These are phyloP conservation scores for Aureobasidium sp. DNA, from an alignment of 2,329 filamentous ascomycete species.

Conservation along the genomic window DNA sequence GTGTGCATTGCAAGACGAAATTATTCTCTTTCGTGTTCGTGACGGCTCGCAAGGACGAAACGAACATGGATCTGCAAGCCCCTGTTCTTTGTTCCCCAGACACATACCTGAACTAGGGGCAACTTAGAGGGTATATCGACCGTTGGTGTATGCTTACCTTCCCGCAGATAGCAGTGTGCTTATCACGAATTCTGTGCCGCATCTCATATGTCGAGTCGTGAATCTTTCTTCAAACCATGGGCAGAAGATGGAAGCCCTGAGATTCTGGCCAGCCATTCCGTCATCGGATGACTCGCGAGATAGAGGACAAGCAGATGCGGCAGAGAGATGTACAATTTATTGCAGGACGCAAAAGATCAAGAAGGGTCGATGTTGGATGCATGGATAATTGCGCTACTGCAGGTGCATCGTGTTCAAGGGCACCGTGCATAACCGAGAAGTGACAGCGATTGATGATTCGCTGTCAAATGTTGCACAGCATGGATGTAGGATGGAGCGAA, in stretches of 20 bases:
- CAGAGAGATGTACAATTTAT: background rate
- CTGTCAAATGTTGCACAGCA: background rate
- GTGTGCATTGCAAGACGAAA: no score
- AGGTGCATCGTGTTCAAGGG: constrained; percentile 1
- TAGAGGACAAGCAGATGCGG: background rate
- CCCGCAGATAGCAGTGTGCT: background rate
- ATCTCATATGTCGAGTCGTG: background rate
- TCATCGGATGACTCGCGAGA: background rate
- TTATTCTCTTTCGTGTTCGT: background rate
- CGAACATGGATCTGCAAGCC: background rate
- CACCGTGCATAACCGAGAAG: constrained; percentile 1
- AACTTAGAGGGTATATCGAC: background rate
- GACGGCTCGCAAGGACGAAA: background rate
- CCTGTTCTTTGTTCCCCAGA: background rate
- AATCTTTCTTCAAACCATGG: background rate
- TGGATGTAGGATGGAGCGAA: background rate
- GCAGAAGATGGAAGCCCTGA: background rate
- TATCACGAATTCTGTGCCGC: background rate
- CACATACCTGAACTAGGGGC: background rate
- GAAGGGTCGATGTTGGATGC: background rate
- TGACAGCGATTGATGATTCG: constrained; percentile 1
- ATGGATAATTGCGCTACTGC: constrained; percentile 2
- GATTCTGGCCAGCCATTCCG: background rate
- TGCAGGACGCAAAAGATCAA: background rate
- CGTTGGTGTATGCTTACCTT: background rate